Percentiles rank a stretch among this genome's conserved stretches.
These are phyloP conservation scores for Stygiomarasmius scandens DNA, from an alignment of 1,284 basidiomycete species.

Conservation along the genomic window DNA sequence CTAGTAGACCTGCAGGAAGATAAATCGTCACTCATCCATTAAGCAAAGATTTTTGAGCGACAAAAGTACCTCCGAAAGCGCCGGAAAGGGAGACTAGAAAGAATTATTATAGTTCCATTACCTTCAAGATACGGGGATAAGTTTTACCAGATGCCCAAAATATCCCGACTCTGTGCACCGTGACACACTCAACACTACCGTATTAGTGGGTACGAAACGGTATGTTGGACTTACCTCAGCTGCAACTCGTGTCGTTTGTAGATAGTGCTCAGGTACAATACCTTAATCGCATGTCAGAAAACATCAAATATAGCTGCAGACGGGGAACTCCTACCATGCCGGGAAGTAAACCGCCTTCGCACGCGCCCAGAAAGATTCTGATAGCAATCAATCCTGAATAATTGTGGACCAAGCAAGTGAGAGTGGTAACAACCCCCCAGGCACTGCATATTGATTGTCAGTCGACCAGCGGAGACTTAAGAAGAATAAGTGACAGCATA, in stretches of 20 bases:
- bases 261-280: slow-evolving; percentile 61
- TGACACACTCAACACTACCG: no score
- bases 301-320: no score
- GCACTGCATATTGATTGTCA: slow-evolving; percentile 19
- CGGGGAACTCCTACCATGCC: slow-evolving; percentile 54
- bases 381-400: slow-evolving; percentile 63
- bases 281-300: no score
- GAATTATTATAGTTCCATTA: no score
- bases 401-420: slow-evolving; percentile 56
- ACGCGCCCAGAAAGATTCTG: slow-evolving; percentile 64
- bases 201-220: no score
- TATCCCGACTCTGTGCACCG: slow-evolving; percentile 59
- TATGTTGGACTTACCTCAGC: slow-evolving; percentile 53
- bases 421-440: slow-evolving; percentile 61
- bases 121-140: no score
- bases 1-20: slow-evolving; percentile 61
- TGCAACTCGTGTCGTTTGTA: slow-evolving; percentile 65
- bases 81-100: slow-evolving; percentile 56
- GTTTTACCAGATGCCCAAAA: slow-evolving; percentile 60
- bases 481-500: slow-evolving; percentile 27
- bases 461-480: slow-evolving; percentile 16
- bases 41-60: no score
- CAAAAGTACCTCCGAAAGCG: slow-evolving; percentile 62
- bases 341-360: slow-evolving; percentile 72
- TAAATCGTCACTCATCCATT: no score